These are phyloP conservation scores for Dryas drummondii DNA, from an alignment of 306 rosid genomes.

Conservation along the genomic window DNA sequence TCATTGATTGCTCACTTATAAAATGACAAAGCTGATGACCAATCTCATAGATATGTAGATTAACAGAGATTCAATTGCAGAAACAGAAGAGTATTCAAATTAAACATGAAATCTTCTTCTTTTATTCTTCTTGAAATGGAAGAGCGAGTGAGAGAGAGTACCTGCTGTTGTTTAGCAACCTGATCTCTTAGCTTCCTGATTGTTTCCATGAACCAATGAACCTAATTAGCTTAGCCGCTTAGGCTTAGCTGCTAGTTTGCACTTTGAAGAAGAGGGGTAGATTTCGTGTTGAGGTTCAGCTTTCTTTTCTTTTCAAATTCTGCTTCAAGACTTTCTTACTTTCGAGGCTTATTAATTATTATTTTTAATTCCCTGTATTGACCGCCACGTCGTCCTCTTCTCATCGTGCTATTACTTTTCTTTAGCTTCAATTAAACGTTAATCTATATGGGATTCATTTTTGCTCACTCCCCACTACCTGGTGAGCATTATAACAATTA, in stretches of 20 bases:
- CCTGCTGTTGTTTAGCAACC: constrained; percentile 93
- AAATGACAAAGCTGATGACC: background rate
- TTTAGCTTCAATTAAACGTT: constrained; percentile 24
- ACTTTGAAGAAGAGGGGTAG: background rate
- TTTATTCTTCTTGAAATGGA: no score
- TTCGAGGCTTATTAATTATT: background rate
- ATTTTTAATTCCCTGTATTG: background rate
- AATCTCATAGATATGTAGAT: background rate
- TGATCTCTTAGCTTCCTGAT: constrained; percentile 85
- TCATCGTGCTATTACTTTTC: background rate
- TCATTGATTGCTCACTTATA: background rate
- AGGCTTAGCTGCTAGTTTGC: background rate
- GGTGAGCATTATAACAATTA: no score
- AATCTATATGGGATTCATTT: no score
- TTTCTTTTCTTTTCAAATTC: background rate
- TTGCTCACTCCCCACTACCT: no score
- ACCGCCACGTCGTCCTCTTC: constrained; percentile 14
- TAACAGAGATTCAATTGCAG: background rate
- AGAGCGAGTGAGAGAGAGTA: constrained; percentile 10
- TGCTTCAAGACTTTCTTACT: background rate
- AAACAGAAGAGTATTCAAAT: background rate
- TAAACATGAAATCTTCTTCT: background rate
- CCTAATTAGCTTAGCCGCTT: background rate
- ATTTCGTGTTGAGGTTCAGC: background rate
- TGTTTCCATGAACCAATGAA: constrained; percentile 53